phyloP scores from a whole-genome alignment of 257 asterid genomes.

The Solanum sparsipilum region DNA sequence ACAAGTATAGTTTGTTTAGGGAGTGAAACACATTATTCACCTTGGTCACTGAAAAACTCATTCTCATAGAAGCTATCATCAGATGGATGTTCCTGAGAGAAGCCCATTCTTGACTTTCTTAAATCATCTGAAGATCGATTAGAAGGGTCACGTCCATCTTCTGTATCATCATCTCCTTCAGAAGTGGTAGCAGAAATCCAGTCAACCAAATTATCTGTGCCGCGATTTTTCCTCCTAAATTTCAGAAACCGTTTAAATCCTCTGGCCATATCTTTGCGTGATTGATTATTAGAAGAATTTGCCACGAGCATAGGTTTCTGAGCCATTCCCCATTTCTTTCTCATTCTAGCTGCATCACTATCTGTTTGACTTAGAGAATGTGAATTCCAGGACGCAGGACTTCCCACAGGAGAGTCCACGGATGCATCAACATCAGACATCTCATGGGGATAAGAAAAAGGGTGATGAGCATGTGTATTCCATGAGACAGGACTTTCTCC shows the following conservation, averaged over 20 bases:
- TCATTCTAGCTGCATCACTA: conserved; percentile 69
- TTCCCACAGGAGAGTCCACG: conserved; percentile 56
- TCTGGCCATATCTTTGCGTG: conserved; percentile 65
- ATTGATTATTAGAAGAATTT: conserved; percentile 39
- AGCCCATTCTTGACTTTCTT: conserved; percentile 85
- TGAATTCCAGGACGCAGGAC: conserved; percentile 80
- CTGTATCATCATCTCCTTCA: conserved; percentile 91
- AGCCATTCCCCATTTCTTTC: conserved; percentile 86
- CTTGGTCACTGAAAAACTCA: conserved; percentile 60
- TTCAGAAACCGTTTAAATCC: conserved; percentile 80
- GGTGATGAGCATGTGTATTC: conserved; percentile 37
- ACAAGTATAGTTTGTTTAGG: background rate
- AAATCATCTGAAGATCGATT: conserved; percentile 68
- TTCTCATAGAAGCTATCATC: conserved; percentile 60
- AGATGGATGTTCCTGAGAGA: conserved; percentile 57
- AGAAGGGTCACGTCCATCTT: conserved; percentile 76
- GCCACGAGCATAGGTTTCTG: conserved; percentile 52
- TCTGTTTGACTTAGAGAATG: conserved; percentile 59
- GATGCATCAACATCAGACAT: conserved; percentile 74
- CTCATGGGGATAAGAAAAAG: conserved; percentile 63
- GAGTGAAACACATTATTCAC: conserved; percentile 15
- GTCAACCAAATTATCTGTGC: conserved; percentile 63
- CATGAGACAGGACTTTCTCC: conserved; percentile 34
- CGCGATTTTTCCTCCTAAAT: conserved; percentile 77
- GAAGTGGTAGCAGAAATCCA: conserved; percentile 97